These are phyloP conservation scores for Pulveroboletus ravenelii DNA, from an alignment of 768 basidiomycete species.

Conservation along the genomic window DNA sequence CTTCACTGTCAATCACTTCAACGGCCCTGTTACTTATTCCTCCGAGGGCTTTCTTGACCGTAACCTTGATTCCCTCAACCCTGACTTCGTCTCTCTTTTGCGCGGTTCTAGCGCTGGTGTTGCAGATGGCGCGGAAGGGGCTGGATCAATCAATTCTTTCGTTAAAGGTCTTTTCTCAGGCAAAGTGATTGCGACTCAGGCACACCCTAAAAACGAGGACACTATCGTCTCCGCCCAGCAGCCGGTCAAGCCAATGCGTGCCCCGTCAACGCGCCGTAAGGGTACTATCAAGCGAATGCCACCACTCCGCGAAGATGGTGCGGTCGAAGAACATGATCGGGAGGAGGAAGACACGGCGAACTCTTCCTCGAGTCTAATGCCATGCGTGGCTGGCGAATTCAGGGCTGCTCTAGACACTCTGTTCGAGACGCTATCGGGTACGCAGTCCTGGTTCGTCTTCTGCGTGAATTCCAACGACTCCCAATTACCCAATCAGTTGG, in stretches of 20 bases:
- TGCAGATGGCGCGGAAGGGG: constrained; percentile 52
- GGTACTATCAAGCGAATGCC: constrained; percentile 55
- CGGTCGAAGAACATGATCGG: constrained; percentile 44
- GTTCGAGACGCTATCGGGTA: constrained; percentile 84
- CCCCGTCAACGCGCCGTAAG: constrained; percentile 85
- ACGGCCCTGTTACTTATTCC: constrained; percentile 88
- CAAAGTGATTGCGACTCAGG: constrained; percentile 88
- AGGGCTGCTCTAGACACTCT: constrained; percentile 77
- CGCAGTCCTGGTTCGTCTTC: constrained; percentile 87
- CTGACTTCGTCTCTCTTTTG: constrained; percentile 88
- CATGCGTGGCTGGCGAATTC: constrained; percentile 89
- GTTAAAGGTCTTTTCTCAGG: constrained; percentile 84
- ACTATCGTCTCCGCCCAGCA: constrained; percentile 95
- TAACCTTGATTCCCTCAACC: constrained; percentile 85
- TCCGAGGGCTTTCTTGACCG: constrained; percentile 85
- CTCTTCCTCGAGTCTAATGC: constrained; percentile 33
- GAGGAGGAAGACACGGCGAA: constrained; percentile 38
- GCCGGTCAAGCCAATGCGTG: constrained; percentile 89
- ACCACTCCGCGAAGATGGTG: constrained; percentile 30
- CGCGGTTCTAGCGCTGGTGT: constrained; percentile 46
- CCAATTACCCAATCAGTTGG: constrained; percentile 90
- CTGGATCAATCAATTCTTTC: constrained; percentile 87
- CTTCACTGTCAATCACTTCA: constrained; percentile 90
- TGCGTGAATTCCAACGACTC: constrained; percentile 95
- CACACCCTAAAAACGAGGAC: constrained; percentile 88